Evolutionary conservation across 208 protist genomes (phyloP).

Genomic region (Leptomonas seymouri): DNA sequence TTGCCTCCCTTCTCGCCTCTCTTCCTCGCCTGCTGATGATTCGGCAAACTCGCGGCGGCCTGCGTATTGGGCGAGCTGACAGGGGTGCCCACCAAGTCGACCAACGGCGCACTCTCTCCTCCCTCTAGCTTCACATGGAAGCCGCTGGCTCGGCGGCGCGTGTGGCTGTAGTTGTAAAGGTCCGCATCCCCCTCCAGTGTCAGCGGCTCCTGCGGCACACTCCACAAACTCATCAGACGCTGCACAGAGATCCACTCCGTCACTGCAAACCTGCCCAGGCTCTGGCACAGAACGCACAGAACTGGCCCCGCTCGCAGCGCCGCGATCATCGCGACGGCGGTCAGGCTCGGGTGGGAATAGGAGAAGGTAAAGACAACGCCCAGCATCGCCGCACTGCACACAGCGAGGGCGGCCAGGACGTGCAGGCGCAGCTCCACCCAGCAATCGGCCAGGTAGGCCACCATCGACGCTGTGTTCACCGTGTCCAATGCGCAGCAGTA

Average conservation of each 20-base stretch:
- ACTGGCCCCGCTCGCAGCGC: conserved; percentile 47
- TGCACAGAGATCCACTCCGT: conserved; percentile 60
- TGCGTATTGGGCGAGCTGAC: conserved; percentile 10
- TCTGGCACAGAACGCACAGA: conserved; percentile 46
- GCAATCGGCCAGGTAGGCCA: conserved; percentile 55
- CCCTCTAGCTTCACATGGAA: conserved; percentile 21
- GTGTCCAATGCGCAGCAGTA: conserved; percentile 70
- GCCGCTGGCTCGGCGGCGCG: conserved; percentile 4
- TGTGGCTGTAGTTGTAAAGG: conserved; percentile 33
- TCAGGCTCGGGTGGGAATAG: conserved; percentile 43
- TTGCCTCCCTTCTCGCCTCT: not conserved
- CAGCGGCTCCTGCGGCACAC: conserved; percentile 55
- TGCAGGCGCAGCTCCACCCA: conserved; percentile 69
- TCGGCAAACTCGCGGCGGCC: not conserved
- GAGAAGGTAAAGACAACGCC: conserved; percentile 51
- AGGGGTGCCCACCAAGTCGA: conserved; percentile 10
- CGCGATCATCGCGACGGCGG: conserved; percentile 48
- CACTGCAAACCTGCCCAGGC: conserved; percentile 38
- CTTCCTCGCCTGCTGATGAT: not conserved
- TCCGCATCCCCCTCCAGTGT: conserved; percentile 26
- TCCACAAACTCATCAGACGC: conserved; percentile 54
- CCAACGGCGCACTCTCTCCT: conserved; percentile 12
- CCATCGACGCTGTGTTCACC: conserved; percentile 60
- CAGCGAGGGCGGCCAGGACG: conserved; percentile 43
- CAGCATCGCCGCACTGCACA: conserved; percentile 46